A percentile compares a stretch with the other conserved stretches of the same genome.
Evolutionary conservation across 495 filamentous ascomycete genomes (phyloP).

Genomic region (Barbatosphaeria neglecta): DNA sequence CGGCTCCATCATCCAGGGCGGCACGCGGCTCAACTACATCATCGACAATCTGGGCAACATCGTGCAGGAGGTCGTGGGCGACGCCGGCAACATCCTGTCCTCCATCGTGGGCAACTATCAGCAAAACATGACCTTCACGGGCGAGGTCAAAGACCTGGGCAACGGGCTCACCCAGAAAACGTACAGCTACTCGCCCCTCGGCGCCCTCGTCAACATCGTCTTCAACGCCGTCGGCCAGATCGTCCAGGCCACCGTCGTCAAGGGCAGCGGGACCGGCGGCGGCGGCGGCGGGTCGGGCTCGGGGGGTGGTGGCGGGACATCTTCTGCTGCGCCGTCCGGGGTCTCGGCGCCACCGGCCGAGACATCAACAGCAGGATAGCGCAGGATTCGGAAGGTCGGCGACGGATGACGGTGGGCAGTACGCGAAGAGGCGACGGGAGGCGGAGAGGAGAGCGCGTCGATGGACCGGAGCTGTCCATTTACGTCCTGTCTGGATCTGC

Average conservation of each 20-base stretch:
- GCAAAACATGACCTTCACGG: conserved; percentile 47
- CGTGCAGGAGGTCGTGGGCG: conserved; percentile 37
- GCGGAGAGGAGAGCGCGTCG: too few species aligned
- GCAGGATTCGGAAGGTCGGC: not conserved
- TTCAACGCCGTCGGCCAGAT: conserved; percentile 43
- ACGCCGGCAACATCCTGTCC: conserved; percentile 22
- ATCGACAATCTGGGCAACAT: conserved; percentile 51
- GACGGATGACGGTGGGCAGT: not conserved
- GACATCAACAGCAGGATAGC: not conserved
- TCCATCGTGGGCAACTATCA: conserved; percentile 43
- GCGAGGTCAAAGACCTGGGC: conserved; percentile 25
- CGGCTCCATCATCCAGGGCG: conserved; percentile 40
- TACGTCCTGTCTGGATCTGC: too few species aligned
- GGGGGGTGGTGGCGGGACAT: not conserved
- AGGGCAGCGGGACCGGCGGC: not conserved
- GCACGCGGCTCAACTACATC: conserved; percentile 38
- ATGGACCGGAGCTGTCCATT: too few species aligned
- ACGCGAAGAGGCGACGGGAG: too few species aligned
- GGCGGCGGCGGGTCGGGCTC: not conserved
- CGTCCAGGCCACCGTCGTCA: conserved; percentile 40
- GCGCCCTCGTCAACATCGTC: conserved; percentile 45
- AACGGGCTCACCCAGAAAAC: conserved; percentile 42
- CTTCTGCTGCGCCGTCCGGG: not conserved
- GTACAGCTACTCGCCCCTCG: conserved; percentile 38
- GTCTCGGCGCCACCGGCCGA: not conserved